Evolutionary conservation across 1,139 yeast species (phyloP).

Genomic region (Candida albicans): DNA sequence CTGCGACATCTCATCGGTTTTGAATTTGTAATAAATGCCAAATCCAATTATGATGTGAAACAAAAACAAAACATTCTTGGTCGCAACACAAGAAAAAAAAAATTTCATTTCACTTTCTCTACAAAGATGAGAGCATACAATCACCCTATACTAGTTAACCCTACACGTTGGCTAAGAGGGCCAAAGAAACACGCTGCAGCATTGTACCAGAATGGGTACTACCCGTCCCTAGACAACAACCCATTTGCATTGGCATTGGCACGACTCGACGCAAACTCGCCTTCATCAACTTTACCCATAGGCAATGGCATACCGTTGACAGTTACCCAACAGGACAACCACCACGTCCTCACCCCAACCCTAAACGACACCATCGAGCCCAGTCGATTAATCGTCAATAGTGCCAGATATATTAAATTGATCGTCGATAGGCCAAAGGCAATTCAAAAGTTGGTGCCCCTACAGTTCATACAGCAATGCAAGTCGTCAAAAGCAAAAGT

Average conservation of each 20-base stretch:
- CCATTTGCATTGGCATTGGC: slow-evolving; percentile 26
- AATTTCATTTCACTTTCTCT: background rate
- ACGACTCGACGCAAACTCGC: slow-evolving; percentile 23
- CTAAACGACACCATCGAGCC: slow-evolving; percentile 12
- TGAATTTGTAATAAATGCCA: too few relatives aligned
- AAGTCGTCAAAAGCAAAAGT: slow-evolving; percentile 12
- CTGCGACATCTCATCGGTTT: too few relatives aligned
- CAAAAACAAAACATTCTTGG: background rate
- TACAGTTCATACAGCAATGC: slow-evolving; percentile 6
- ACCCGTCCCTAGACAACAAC: slow-evolving; percentile 18
- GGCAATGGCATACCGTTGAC: slow-evolving; percentile 26
- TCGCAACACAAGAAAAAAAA: background rate
- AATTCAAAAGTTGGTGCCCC: slow-evolving; percentile 4
- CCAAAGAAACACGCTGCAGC: slow-evolving; percentile 20
- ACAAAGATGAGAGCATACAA: slow-evolving; percentile 8
- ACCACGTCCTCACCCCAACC: slow-evolving; percentile 5
- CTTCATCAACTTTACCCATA: slow-evolving; percentile 20
- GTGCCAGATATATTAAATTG: slow-evolving; percentile 9
- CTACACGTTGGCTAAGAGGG: slow-evolving; percentile 23
- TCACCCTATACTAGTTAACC: slow-evolving; percentile 29
- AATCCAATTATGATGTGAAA: background rate
- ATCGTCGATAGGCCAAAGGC: slow-evolving; percentile 5
- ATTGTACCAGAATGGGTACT: slow-evolving; percentile 16
- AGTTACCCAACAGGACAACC: slow-evolving; percentile 12
- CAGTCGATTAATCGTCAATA: slow-evolving; percentile 15